Evolutionary conservation across 208 protist species (phyloP).

Genomic region (Strigomonas culicis): DNA sequence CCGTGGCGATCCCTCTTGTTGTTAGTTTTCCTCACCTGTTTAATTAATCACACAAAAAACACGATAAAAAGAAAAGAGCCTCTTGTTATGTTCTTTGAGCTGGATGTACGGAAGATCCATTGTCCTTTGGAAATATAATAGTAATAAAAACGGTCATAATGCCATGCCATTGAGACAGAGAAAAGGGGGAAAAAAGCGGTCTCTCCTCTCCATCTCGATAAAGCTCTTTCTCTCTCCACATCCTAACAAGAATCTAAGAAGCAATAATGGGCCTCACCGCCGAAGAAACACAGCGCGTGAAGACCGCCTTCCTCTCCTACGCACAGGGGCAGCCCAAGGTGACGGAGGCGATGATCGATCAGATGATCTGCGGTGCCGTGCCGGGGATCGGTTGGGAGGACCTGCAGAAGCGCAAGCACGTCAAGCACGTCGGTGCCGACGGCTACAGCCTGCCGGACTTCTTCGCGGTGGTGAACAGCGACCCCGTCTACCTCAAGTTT

Average conservation of each 20-base stretch:
- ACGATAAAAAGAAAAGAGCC: too few relatives aligned
- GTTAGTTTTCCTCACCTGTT: too few relatives aligned
- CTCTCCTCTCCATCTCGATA: slow-evolving; percentile 1
- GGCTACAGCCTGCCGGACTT: slow-evolving; percentile 76
- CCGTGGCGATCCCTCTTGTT: too few relatives aligned
- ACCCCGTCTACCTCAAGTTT: slow-evolving; percentile 70
- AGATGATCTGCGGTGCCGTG: slow-evolving; percentile 86
- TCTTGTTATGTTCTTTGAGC: too few relatives aligned
- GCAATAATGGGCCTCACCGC: slow-evolving; percentile 29
- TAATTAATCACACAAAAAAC: too few relatives aligned
- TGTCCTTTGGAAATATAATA: too few relatives aligned
- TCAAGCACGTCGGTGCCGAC: slow-evolving; percentile 42
- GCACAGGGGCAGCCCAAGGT: slow-evolving; percentile 76
- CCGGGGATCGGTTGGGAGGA: slow-evolving; percentile 79
- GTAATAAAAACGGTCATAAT: too few relatives aligned
- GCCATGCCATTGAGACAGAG: background rate
- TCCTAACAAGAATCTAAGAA: background rate
- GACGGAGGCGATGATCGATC: slow-evolving; percentile 82
- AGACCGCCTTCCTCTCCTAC: slow-evolving; percentile 87
- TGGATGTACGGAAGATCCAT: too few relatives aligned
- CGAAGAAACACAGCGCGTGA: slow-evolving; percentile 80
- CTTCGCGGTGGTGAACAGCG: slow-evolving; percentile 72
- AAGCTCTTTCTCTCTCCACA: background rate
- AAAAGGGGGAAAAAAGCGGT: background rate
- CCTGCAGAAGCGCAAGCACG: slow-evolving; percentile 68